Evolutionary conservation across 2,329 filamentous ascomycete genomes (phyloP), one percentile per base, ranked within the genome.

Genomic region (Cryphonectria radicalis): DNA sequence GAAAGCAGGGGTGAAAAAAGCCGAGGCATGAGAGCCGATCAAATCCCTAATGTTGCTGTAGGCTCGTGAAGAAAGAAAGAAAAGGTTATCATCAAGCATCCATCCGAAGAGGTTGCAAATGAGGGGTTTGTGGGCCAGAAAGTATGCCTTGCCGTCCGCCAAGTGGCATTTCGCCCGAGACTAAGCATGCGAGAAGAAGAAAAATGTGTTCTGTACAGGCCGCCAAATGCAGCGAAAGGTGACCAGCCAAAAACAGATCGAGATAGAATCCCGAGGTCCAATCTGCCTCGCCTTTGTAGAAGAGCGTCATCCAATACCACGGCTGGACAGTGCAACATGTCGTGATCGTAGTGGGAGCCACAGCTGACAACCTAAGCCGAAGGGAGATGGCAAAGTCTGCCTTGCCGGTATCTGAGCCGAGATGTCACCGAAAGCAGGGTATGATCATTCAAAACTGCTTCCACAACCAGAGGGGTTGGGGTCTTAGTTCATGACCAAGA

Each of bases 401-500:
- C 40, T 53, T 53, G 25, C 50, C 10, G 28, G 8, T 43, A 13
- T 32, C 50, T 35, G 53, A 59, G 53, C 53, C 37, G 37, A 32
- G 13, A 40, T n/a, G n/a, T 46, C 8, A 43, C 37, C 65, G 53
- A 43, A 43, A 40, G 50, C 35, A 57, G 32, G n/a, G 25, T 55
- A 28, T 28, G 11, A 25, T 57, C 37, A 19, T 50, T 50, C 19
- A 22, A 50, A 8, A 63, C 55, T 43, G 14, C 22, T 17, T 25
- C 10, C 28, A 10, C 6, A 40, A 22, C n/a, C 8, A 37, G 46
- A 28, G 22, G 32, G 25, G 3, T 28, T 22, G 4, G 22, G 19
- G 2, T 6, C 28, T 55, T 75, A 84, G 76, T 83, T 81, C 84
- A 86, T 86, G 76, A 85, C 82, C 72, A 87, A 77, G 2, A 87